Conservation (phyloP, 2,329 filamentous ascomycete species). For the Thermothelomyces thermophilus region DNA sequence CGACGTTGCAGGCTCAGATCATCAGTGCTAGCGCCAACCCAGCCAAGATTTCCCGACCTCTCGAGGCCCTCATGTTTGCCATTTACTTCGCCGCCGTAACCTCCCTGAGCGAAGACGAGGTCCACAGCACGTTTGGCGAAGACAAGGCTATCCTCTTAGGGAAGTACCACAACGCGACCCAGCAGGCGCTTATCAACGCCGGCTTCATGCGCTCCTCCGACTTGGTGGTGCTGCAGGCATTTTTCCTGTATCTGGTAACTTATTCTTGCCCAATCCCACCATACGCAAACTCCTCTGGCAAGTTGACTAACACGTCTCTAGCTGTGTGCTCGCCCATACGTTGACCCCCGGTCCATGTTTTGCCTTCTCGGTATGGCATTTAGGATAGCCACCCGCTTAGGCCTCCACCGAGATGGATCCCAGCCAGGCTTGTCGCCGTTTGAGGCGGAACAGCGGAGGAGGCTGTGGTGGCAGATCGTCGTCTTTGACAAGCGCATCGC, state of each 20-base stretch:
- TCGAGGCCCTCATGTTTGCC: conserved; percentile 63
- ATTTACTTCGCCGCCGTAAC: conserved; percentile 55
- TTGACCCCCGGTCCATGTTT: conserved; percentile 55
- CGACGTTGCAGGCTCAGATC: conserved; percentile 57
- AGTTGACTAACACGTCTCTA: conserved; percentile 26
- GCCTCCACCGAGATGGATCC: conserved; percentile 57
- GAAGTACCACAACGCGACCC: conserved; percentile 51
- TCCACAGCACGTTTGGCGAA: conserved; percentile 45
- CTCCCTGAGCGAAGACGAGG: conserved; percentile 51
- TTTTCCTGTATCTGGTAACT: conserved; percentile 58
- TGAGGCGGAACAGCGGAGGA: conserved; percentile 63
- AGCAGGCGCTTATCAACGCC: conserved; percentile 60
- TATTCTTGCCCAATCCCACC: neutral
- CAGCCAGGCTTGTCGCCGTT: conserved; percentile 47
- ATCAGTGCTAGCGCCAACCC: conserved; percentile 55
- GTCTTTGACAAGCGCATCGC: conserved; percentile 62
- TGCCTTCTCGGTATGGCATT: conserved; percentile 59
- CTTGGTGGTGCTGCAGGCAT: conserved; percentile 59
- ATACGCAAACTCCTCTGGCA: conserved; percentile 17
- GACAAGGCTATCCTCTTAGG: conserved; percentile 44
- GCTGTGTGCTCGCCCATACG: conserved; percentile 51
- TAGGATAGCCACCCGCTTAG: conserved; percentile 61
- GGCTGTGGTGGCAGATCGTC: conserved; percentile 67
- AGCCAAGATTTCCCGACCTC: conserved; percentile 45
- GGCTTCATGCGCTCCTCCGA: conserved; percentile 62